Base-by-base conservation (phyloP, 192 early-diverging fungal species). In the Glomus cerebriforme region DNA sequence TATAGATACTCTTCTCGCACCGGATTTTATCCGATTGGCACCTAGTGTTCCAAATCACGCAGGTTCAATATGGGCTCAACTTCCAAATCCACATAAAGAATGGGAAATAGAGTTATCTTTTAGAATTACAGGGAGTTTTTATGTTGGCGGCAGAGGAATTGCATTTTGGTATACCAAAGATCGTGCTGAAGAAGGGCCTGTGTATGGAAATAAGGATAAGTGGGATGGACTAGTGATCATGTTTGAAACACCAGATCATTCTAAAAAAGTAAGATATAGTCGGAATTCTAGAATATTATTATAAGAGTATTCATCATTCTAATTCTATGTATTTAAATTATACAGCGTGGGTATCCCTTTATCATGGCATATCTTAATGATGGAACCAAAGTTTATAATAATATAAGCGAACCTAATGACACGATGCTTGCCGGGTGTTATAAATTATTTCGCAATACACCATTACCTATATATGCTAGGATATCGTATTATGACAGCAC, bases 161-260 rank as follows among this genome's bases (percentile, higher is more conserved):
- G 95, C 92, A 31, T 89, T 96, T 69, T 96, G 95, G 95, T 96
- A 96, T 77, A 89, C 92, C 0, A 83, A 91, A 64, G 90, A 91
- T 17, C 63, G 80, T 4, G 87, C 81, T 0, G 43, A 75, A 19
- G 60, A 79, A 5, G 94, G 93, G 0, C 88, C 89, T 24, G 81
- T 93, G 22, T 91, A 88, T 85, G 92, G 92, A 19, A 86, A 75
- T 60, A 83, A 87, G 72, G 92, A 95, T 82, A 79, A 86, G 26
- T 95, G 90, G 89, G 78, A 87, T 27, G 93, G 92, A 19, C 31
- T 94, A 39, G 90, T 86, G 17, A 64, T 95, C 47, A 87, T 91
- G 70, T 87, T 95, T 79, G 91, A 93, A 77, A 90, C 92, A n/a
- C 80, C 80, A 6, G 85, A 85, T 66, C 81, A 81, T 80, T 72